phyloP scores from a whole-genome alignment of 192 early-diverging fungal species.

The Rhizophagus prolifer region DNA sequence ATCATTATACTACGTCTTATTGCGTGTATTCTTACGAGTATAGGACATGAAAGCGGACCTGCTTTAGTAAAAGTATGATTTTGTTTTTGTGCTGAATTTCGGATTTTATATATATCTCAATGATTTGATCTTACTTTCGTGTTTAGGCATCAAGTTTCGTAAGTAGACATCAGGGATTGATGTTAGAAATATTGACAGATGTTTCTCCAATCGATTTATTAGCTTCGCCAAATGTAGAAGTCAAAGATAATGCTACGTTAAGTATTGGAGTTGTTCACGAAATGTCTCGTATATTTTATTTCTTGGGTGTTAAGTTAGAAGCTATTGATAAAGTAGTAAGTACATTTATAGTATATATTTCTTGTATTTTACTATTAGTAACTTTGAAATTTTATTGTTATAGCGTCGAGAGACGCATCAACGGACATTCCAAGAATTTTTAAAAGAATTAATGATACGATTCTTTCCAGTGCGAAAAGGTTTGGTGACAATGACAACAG shows the following conservation, averaged over 20 bases:
- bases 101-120: neutral
- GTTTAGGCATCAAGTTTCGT: conserved; percentile 20
- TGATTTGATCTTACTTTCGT: neutral
- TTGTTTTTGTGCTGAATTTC: neutral
- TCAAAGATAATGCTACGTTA: neutral
- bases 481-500: neutral
- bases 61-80: conserved; percentile 4
- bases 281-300: conserved; percentile 21
- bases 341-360: neutral
- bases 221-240: neutral
- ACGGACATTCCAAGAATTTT: conserved; percentile 14
- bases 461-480: neutral
- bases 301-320: conserved; percentile 11
- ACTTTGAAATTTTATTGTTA: neutral
- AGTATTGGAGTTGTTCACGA: conserved; percentile 24
- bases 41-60: conserved; percentile 10
- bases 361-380: neutral
- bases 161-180: conserved; percentile 21
- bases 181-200: conserved; percentile 26
- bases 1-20: conserved; percentile 22
- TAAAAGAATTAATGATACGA: conserved; percentile 20
- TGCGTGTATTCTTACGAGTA: conserved; percentile 9
- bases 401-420: conserved; percentile 19
- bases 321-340: conserved; percentile 21
- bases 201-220: neutral